A percentile compares a stretch with the other conserved stretches of the same genome.
Evolutionary conservation across 2,329 filamentous ascomycete species (phyloP).

Genomic region (Cladosporium sp.): DNA sequence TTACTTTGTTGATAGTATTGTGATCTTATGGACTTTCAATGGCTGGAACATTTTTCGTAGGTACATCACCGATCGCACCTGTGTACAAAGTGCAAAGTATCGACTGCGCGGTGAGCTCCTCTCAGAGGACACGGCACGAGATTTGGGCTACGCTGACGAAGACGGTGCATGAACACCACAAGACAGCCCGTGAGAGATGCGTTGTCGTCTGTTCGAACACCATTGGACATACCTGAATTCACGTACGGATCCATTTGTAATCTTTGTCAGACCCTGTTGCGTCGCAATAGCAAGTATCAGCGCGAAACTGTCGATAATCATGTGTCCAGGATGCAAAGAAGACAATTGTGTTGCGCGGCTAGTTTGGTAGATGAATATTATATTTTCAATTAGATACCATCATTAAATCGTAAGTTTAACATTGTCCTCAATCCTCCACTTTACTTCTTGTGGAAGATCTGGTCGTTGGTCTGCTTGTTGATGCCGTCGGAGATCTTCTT

Average conservation of each 20-base stretch:
- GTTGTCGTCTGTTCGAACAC: not conserved
- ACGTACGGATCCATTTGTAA: not conserved
- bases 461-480: conserved; percentile 28
- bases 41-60: not conserved
- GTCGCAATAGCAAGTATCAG: not conserved
- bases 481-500: conserved; percentile 31
- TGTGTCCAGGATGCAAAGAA: not conserved
- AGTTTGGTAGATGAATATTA: not conserved
- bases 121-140: not conserved
- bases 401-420: not conserved
- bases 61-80: not conserved
- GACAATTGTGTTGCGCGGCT: not conserved
- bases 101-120: too few relatives aligned
- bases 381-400: not conserved
- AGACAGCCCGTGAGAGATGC: not conserved
- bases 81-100: not conserved
- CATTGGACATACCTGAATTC: not conserved
- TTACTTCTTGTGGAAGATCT: conserved; percentile 15
- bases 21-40: not conserved
- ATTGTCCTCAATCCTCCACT: not conserved
- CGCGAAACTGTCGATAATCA: not conserved
- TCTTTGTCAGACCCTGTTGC: not conserved
- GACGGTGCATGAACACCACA: not conserved
- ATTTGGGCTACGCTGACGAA: not conserved
- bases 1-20: not conserved